A percentile compares a stretch with the other conserved stretches of the same genome.
phyloP scores from a whole-genome alignment of 192 early-diverging fungal genomes.

The Rhizoclosmatium sp. region DNA sequence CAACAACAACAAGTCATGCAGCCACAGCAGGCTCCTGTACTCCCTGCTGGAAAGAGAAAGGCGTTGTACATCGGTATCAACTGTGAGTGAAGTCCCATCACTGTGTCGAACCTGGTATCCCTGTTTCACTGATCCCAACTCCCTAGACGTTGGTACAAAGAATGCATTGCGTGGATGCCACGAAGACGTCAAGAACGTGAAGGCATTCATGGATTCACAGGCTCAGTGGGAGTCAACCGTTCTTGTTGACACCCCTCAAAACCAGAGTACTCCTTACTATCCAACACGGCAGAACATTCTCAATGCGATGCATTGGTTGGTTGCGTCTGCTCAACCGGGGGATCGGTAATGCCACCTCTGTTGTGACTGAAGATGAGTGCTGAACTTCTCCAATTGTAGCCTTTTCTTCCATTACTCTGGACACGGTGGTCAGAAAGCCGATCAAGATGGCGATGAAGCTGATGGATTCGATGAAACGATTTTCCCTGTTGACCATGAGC shows the following conservation, averaged over 20 bases:
- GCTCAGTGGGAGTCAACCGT: conserved; percentile 20
- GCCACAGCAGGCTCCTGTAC: not conserved
- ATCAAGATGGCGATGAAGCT: conserved; percentile 54
- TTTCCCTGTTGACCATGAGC: conserved; percentile 74
- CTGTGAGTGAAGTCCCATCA: not conserved
- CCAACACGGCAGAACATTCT: conserved; percentile 60
- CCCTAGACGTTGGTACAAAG: not conserved
- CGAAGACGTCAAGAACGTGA: not conserved
- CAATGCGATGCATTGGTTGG: conserved; percentile 54
- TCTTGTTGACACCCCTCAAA: conserved; percentile 75
- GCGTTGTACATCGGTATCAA: not conserved
- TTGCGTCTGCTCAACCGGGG: conserved; percentile 53
- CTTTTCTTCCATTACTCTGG: conserved; percentile 46
- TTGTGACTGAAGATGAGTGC: not conserved
- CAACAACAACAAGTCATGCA: not conserved
- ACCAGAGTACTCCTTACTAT: conserved; percentile 45
- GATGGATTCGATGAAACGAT: conserved; percentile 59
- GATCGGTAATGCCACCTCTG: conserved; percentile 51
- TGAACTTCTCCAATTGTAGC: not conserved
- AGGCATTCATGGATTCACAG: not conserved
- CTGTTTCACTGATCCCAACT: not conserved
- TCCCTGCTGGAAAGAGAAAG: not conserved
- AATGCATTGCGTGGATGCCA: not conserved
- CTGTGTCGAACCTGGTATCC: too few species aligned
- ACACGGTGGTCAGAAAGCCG: conserved; percentile 62